A percentile compares a stretch with the other conserved stretches of the same genome.
Conservation (phyloP, 805 yeast genomes). For the Blastobotrys chiropterorum region DNA sequence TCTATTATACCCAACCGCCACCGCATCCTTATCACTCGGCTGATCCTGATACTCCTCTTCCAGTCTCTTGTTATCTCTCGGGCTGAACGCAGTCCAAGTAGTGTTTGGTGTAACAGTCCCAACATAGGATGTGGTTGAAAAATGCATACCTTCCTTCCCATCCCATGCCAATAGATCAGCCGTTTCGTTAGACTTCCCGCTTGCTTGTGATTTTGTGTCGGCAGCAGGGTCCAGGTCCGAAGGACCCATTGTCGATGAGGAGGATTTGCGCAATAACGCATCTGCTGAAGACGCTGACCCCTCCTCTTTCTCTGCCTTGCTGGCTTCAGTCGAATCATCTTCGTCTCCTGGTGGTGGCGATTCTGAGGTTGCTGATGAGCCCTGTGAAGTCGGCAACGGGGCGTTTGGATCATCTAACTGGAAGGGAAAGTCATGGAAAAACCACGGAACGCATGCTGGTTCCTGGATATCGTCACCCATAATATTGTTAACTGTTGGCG, state of each 20-base stretch:
- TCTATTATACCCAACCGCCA: conserved; percentile 29
- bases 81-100: conserved; percentile 35
- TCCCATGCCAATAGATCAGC: background rate
- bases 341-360: background rate
- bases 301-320: conserved; percentile 8
- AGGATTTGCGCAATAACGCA: no score
- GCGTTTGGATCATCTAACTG: conserved; percentile 24
- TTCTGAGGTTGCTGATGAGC: conserved; percentile 2
- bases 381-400: conserved; percentile 20
- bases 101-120: conserved; percentile 24
- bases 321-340: background rate
- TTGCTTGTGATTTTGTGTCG: background rate
- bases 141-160: conserved; percentile 8
- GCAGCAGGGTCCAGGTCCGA: background rate
- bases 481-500: no score
- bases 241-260: no score
- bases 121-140: conserved; percentile 23
- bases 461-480: conserved; percentile 1
- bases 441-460: conserved; percentile 19
- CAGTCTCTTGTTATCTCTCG: conserved; percentile 29
- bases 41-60: conserved; percentile 10
- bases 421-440: conserved; percentile 22
- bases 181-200: conserved; percentile 1
- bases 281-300: no score
- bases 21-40: conserved; percentile 1